Evolutionary conservation across 768 basidiomycete species (phyloP).

Genomic region (Agaricus sinodeliciosus): DNA sequence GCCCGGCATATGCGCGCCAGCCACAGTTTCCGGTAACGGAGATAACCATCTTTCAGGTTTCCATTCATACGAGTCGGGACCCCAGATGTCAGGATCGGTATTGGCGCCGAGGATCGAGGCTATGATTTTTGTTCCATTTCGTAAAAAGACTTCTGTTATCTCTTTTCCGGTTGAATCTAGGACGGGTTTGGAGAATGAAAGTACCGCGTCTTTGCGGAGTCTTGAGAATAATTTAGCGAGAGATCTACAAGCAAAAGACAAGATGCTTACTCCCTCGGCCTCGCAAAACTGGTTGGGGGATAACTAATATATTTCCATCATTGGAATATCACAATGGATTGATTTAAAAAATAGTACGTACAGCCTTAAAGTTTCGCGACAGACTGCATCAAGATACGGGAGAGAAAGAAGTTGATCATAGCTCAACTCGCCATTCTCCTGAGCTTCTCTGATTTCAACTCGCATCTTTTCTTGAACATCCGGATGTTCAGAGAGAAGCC

Average conservation of each 20-base stretch:
- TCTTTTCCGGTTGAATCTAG: slow-evolving; percentile 27
- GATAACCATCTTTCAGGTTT: slow-evolving; percentile 14
- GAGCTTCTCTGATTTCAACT: slow-evolving; percentile 28
- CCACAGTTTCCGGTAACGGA: slow-evolving; percentile 4
- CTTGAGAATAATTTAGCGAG: slow-evolving; percentile 18
- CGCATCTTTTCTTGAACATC: slow-evolving; percentile 29
- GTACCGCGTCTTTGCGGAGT: slow-evolving; percentile 25
- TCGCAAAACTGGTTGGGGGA: slow-evolving; percentile 13
- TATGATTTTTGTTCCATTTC: slow-evolving; percentile 30
- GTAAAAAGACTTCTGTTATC: slow-evolving; percentile 30
- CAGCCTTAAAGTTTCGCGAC: slow-evolving; percentile 31
- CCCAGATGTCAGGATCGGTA: slow-evolving; percentile 22
- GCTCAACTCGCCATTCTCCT: slow-evolving; percentile 10
- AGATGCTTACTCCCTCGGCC: slow-evolving; percentile 11
- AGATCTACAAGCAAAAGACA: not conserved
- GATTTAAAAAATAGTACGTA: slow-evolving; percentile 14
- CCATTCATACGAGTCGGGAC: slow-evolving; percentile 7
- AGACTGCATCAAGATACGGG: slow-evolving; percentile 19
- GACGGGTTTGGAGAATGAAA: slow-evolving; percentile 36
- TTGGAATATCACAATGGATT: not conserved
- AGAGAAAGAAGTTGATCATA: slow-evolving; percentile 17
- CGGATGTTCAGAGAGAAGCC: slow-evolving; percentile 30
- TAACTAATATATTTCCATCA: not conserved
- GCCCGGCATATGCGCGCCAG: slow-evolving; percentile 11
- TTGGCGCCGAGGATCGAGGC: slow-evolving; percentile 33